Evolutionary conservation across 2,329 filamentous ascomycete genomes (phyloP).

Genomic region (Ophiostoma perfectum): DNA sequence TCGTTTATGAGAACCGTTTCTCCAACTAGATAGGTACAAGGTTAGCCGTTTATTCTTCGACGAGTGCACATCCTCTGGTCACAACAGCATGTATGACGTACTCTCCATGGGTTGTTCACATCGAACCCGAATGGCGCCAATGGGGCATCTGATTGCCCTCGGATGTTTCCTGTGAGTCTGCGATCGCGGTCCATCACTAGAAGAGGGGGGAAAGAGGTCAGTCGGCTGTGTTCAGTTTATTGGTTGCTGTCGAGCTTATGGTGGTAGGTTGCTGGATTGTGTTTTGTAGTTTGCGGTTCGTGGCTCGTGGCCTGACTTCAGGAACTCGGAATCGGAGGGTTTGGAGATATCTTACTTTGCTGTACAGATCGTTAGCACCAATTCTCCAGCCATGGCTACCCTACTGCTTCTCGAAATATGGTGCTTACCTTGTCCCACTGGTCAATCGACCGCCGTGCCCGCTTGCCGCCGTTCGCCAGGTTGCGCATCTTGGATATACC

Average conservation of each 20-base stretch:
- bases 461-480: conserved; percentile 56
- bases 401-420: too few species aligned
- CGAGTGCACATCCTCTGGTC: neutral
- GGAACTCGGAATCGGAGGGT: neutral
- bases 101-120: conserved; percentile 59
- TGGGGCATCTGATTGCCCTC: conserved; percentile 53
- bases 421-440: conserved; percentile 56
- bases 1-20: conserved; percentile 45
- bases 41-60: conserved; percentile 18
- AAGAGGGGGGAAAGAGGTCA: neutral
- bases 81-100: conserved; percentile 35
- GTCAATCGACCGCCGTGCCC: conserved; percentile 54
- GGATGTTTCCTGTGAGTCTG: conserved; percentile 53
- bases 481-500: conserved; percentile 53
- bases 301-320: neutral
- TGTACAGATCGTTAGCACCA: conserved; percentile 35
- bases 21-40: conserved; percentile 40
- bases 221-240: neutral
- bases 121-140: conserved; percentile 56
- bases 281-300: too few species aligned
- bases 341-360: conserved; percentile 45
- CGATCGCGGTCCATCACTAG: conserved; percentile 63
- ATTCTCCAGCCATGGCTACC: too few species aligned
- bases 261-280: neutral
- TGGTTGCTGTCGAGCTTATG: neutral